These are phyloP conservation scores for Fusarium euwallaceae DNA, from an alignment of 2,329 filamentous ascomycete species.

Conservation along the genomic window DNA sequence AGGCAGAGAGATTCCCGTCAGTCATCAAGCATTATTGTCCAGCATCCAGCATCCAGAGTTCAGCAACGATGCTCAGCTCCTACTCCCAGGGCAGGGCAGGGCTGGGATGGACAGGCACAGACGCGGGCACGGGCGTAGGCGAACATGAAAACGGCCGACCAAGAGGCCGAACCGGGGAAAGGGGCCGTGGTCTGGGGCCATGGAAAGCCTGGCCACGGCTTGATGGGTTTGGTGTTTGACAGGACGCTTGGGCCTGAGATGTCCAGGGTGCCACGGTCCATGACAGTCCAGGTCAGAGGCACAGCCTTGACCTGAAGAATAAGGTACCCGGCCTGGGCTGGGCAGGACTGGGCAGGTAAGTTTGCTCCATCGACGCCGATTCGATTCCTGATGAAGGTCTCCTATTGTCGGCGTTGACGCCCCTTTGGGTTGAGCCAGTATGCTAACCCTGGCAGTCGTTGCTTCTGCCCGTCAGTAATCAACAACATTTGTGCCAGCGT, in stretches of 20 bases:
- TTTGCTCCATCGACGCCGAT: background rate
- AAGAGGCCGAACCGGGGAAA: constrained; percentile 45
- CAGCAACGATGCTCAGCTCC: background rate
- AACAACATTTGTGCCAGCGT: background rate
- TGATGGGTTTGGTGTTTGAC: constrained; percentile 39
- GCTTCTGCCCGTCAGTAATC: constrained; percentile 28
- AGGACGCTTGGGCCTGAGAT: constrained; percentile 44
- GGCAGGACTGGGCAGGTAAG: background rate
- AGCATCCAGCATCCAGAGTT: constrained; percentile 10
- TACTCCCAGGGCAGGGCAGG: background rate
- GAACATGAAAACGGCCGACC: constrained; percentile 44
- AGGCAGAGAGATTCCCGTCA: constrained; percentile 14
- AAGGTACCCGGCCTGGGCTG: background rate
- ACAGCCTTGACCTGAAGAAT: constrained; percentile 14
- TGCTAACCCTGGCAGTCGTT: constrained; percentile 21
- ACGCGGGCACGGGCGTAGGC: constrained; percentile 30
- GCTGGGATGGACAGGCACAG: constrained; percentile 16
- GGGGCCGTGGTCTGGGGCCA: constrained; percentile 28
- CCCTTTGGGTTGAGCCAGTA: constrained; percentile 22
- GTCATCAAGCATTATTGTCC: background rate
- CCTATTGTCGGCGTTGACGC: constrained; percentile 24
- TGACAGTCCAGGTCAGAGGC: constrained; percentile 16
- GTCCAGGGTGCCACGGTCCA: constrained; percentile 26
- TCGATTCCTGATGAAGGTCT: constrained; percentile 12
- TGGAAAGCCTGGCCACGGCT: constrained; percentile 36